Evolutionary conservation across 345 rosid species (phyloP), one percentile per base, ranked within the genome.

Genomic region (Reutealis trisperma): DNA sequence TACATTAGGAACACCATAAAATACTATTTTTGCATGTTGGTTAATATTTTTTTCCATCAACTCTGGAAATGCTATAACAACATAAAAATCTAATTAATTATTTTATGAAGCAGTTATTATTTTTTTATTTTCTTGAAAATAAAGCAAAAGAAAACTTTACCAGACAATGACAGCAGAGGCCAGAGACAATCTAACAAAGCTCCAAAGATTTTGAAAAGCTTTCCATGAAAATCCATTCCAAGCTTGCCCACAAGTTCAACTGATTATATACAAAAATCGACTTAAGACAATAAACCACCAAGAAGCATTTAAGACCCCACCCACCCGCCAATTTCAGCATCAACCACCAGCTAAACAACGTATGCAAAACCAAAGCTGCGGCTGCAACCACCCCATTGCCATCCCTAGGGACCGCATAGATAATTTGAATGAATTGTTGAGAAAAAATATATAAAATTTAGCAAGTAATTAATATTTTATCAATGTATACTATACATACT

Each of bases 81-180:
- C 30, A 27, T 27, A 27, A 4, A 15, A 51, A n/a, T 32, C 16
- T 22, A 44, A 3, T 14, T 30, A 1, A 25, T 6, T 13, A 27
- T 27, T 27, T 27, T 27, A 27, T 27, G 30, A 27, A 27, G 1
- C 30, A 27, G 30, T 27, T 27, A 27, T 27, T 27, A 27, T 27
- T 27, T 27, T 27, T 27, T 27, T 27, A 1, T 27, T 27, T 27
- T 3, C 15, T 27, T 14, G 16, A 22, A 42, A 72, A 1, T 7
- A 8, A 27, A 12, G 1, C 8, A 41, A 16, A 8, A 30, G 13
- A 16, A 6, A 11, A 78, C 85, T 90, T 27, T n/a, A 94, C 98
- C 98, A 93, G 16, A 95, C 88, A 98, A 95, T 95, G 1, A 92
- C 89, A 11, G 99, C 99, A 0, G 99, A 95, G 16, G 97, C 96